A percentile compares a stretch with the other conserved stretches of the same genome.
phyloP scores from a whole-genome alignment of 805 yeast genomes.

The Schwanniomyces sp. region DNA sequence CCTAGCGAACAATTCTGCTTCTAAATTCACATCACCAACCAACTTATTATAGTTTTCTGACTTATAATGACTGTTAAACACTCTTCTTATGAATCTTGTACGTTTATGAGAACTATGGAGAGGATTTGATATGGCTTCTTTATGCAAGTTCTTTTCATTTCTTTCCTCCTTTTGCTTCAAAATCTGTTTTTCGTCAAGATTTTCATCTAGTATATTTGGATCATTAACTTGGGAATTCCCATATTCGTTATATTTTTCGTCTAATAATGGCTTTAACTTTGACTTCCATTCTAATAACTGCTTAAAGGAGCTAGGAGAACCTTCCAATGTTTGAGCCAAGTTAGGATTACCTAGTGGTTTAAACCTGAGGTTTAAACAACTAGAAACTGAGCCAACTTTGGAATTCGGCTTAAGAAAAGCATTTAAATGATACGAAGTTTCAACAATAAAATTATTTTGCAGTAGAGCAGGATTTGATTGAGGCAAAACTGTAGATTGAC shows the following conservation, averaged over 20 bases:
- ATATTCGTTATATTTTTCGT: conserved; percentile 1
- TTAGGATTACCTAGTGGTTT: neutral
- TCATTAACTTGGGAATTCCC: neutral
- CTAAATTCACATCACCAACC: conserved; percentile 3
- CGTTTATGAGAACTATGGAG: conserved; percentile 1
- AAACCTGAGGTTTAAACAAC: neutral
- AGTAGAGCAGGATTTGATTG: neutral
- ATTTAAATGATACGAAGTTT: neutral
- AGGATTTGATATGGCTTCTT: conserved; percentile 1
- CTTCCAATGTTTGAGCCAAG: neutral
- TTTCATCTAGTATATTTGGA: neutral
- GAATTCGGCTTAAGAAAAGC: conserved; percentile 3
- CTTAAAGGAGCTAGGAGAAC: neutral
- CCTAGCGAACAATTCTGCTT: neutral
- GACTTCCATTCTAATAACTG: conserved; percentile 1
- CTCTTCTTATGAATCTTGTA: neutral
- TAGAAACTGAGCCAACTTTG: neutral
- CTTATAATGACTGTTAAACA: conserved; percentile 1
- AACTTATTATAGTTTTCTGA: conserved; percentile 1
- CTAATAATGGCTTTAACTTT: conserved; percentile 1
- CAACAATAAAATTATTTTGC: neutral
- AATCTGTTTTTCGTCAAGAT: neutral
- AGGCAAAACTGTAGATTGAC: neutral
- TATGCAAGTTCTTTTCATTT: neutral
- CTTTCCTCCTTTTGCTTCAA: neutral